These are phyloP conservation scores for Chaetomium globosum DNA, from an alignment of 2,329 filamentous ascomycete genomes.

Conservation along the genomic window DNA sequence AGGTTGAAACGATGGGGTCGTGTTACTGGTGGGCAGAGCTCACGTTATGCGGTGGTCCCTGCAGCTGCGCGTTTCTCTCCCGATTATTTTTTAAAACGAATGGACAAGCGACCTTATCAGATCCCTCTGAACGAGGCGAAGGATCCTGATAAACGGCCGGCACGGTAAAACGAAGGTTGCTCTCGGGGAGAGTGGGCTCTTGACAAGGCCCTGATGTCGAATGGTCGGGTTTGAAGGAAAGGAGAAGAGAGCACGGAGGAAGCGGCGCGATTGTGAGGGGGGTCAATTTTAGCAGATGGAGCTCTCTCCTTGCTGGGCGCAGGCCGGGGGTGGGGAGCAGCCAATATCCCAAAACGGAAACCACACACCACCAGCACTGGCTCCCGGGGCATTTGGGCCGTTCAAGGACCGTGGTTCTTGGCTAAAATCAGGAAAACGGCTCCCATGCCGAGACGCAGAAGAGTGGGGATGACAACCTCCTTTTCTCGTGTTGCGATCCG, in stretches of 20 bases:
- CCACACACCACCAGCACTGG: not conserved
- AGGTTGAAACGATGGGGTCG: constrained; percentile 10
- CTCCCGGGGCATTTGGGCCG: not conserved
- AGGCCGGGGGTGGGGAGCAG: not conserved
- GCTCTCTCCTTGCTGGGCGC: not conserved
- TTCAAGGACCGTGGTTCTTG: not conserved
- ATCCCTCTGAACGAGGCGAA: constrained; percentile 19
- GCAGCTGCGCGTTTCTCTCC: constrained; percentile 10
- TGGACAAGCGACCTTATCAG: constrained; percentile 21
- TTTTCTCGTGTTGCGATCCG: not conserved
- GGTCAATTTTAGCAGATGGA: constrained; percentile 23
- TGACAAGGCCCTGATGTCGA: constrained; percentile 16
- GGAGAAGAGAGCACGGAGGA: constrained; percentile 15
- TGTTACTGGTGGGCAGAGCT: not conserved
- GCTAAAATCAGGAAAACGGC: constrained; percentile 9
- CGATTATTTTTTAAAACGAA: constrained; percentile 14
- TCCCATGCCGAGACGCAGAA: not conserved
- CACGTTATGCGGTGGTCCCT: not conserved
- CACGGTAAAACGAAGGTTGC: constrained; percentile 16
- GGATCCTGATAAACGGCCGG: constrained; percentile 11
- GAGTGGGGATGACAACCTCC: constrained; percentile 1
- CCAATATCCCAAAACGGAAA: constrained; percentile 9
- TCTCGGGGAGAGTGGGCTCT: constrained; percentile 10
- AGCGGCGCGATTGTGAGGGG: constrained; percentile 15
- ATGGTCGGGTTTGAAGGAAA: constrained; percentile 6